Evolutionary conservation across 352 stramenopile species (phyloP).

Genomic region (Elongisporangium senticosum): DNA sequence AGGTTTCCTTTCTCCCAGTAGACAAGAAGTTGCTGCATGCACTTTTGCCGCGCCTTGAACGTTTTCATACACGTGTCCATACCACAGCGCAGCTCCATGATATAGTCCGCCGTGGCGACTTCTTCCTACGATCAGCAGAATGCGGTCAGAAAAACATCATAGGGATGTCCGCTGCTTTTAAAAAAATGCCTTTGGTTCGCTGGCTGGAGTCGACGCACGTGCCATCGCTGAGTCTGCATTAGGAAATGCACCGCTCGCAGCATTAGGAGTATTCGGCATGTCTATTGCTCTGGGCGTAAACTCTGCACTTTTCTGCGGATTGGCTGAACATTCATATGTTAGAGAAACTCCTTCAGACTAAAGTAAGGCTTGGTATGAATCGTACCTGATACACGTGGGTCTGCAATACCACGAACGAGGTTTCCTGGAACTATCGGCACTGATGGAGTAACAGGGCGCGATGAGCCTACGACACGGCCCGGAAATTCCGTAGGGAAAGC

Average conservation of each 20-base stretch:
- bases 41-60: conserved; percentile 63
- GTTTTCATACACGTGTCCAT: conserved; percentile 83
- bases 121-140: conserved; percentile 7
- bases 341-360: neutral
- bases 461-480: neutral
- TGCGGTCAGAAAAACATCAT: too few relatives aligned
- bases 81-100: conserved; percentile 78
- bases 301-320: neutral
- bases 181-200: neutral
- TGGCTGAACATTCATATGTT: neutral
- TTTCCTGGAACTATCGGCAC: conserved; percentile 1
- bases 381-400: conserved; percentile 12
- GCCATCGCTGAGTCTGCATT: neutral
- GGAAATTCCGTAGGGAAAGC: neutral
- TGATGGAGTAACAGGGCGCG: neutral
- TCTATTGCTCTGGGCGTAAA: neutral
- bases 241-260: neutral
- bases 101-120: conserved; percentile 55
- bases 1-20: conserved; percentile 69
- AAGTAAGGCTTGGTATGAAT: neutral
- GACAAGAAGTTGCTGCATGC: conserved; percentile 56
- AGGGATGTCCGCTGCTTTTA: too few relatives aligned
- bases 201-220: neutral
- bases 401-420: conserved; percentile 9
- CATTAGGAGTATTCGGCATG: neutral